Conservation (phyloP, 2,329 filamentous ascomycete species). For the Diaporthe ilicicola region DNA sequence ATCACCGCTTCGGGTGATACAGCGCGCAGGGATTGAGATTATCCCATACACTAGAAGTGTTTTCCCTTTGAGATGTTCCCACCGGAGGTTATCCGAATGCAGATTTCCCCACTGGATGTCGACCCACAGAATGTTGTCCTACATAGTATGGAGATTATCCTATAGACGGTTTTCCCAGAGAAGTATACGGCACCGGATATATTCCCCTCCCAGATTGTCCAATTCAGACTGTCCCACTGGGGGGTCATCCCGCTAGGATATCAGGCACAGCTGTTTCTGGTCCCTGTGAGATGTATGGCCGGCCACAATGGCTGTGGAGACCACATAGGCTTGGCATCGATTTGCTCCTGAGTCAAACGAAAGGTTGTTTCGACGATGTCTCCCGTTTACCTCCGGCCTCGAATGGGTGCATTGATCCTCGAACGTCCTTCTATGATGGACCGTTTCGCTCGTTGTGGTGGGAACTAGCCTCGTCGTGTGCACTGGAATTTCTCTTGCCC, state of each 20-base stretch:
- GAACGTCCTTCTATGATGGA: neutral
- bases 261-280: too few relatives aligned
- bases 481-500: too few relatives aligned
- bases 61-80: neutral
- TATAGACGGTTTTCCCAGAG: too few relatives aligned
- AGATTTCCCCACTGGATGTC: neutral
- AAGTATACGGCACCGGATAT: too few relatives aligned
- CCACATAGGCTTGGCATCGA: neutral
- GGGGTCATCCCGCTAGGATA: neutral
- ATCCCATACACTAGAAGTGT: too few relatives aligned
- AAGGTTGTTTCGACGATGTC: neutral
- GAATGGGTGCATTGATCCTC: too few relatives aligned
- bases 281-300: neutral
- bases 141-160: neutral
- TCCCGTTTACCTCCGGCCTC: too few relatives aligned
- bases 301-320: neutral
- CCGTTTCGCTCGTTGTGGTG: too few relatives aligned
- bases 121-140: neutral
- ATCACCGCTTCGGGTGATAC: neutral
- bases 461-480: neutral
- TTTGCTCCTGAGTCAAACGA: neutral
- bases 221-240: too few relatives aligned
- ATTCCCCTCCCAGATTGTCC: too few relatives aligned
- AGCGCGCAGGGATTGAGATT: neutral
- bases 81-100: neutral